Evolutionary conservation across 2,329 filamentous ascomycete genomes (phyloP).

Genomic region (Xylaria sp.): DNA sequence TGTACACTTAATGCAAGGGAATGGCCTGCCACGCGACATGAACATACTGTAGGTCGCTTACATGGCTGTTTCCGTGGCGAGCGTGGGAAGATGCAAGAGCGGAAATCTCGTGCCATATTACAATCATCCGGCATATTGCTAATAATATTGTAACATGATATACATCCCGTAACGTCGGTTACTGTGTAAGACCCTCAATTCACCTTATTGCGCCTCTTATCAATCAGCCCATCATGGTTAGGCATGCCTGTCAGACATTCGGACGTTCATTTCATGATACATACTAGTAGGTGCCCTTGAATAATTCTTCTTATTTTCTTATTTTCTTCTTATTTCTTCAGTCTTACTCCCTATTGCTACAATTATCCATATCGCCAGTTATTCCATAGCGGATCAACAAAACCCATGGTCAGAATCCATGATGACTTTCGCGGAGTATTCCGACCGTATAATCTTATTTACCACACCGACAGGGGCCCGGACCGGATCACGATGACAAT

Average conservation of each 20-base stretch:
- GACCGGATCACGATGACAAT: constrained; percentile 31
- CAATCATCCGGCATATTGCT: constrained; percentile 14
- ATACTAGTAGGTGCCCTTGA: background rate
- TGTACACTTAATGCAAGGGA: constrained; percentile 2
- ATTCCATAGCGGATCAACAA: background rate
- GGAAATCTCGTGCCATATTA: constrained; percentile 20
- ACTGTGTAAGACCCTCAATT: constrained; percentile 13
- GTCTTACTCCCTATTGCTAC: background rate
- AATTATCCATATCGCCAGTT: background rate
- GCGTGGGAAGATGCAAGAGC: constrained; percentile 6
- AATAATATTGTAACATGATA: constrained; percentile 11
- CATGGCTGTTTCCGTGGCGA: background rate
- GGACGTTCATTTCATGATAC: background rate
- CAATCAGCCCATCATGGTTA: background rate
- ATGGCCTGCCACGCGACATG: constrained; percentile 30
- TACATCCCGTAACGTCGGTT: background rate
- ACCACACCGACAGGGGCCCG: constrained; percentile 16
- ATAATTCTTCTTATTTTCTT: background rate
- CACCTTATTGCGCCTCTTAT: constrained; percentile 11
- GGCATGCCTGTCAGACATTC: background rate
- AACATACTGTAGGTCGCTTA: constrained; percentile 15
- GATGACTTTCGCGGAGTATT: constrained; percentile 9
- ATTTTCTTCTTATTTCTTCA: no score
- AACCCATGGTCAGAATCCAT: constrained; percentile 12
- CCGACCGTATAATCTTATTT: constrained; percentile 22